Conservation (phyloP, 768 basidiomycete species). For the Trichaptum fuscoviolaceum region DNA sequence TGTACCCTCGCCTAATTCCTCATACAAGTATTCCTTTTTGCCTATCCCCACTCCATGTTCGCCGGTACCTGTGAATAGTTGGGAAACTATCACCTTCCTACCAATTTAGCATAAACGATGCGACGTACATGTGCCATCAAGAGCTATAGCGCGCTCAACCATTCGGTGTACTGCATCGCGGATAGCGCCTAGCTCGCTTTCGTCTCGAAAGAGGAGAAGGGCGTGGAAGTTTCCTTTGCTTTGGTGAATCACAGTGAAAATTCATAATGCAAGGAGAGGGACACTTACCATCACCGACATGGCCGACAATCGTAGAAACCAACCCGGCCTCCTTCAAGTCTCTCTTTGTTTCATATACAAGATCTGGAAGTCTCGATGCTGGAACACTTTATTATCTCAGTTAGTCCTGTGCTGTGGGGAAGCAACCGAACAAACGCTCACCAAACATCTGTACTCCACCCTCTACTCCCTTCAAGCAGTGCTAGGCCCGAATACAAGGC, state of each 20-base stretch:
- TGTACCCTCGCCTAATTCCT: slow-evolving; percentile 79
- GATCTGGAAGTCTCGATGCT: slow-evolving; percentile 56
- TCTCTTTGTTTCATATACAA: slow-evolving; percentile 64
- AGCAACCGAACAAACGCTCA: slow-evolving; percentile 21
- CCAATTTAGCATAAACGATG: not conserved
- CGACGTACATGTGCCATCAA: slow-evolving; percentile 68
- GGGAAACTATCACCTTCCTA: not conserved
- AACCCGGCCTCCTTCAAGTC: slow-evolving; percentile 57
- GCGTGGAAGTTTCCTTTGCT: slow-evolving; percentile 34
- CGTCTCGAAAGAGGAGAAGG: slow-evolving; percentile 50
- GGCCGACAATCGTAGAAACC: slow-evolving; percentile 63
- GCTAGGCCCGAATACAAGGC: slow-evolving; percentile 53
- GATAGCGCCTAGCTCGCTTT: slow-evolving; percentile 22
- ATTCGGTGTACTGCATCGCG: slow-evolving; percentile 49
- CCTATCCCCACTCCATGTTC: slow-evolving; percentile 89
- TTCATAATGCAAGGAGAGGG: slow-evolving; percentile 24
- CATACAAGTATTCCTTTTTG: slow-evolving; percentile 73
- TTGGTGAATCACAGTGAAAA: not conserved
- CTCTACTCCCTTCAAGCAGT: slow-evolving; percentile 48
- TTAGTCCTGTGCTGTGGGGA: not conserved
- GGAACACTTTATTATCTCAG: slow-evolving; percentile 39
- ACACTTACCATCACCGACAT: slow-evolving; percentile 62
- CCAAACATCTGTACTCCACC: slow-evolving; percentile 78
- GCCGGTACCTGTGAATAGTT: slow-evolving; percentile 47
- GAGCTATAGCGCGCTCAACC: slow-evolving; percentile 59